phyloP scores from a whole-genome alignment of 177 flowering plant genomes.

The Vitis hybrid region DNA sequence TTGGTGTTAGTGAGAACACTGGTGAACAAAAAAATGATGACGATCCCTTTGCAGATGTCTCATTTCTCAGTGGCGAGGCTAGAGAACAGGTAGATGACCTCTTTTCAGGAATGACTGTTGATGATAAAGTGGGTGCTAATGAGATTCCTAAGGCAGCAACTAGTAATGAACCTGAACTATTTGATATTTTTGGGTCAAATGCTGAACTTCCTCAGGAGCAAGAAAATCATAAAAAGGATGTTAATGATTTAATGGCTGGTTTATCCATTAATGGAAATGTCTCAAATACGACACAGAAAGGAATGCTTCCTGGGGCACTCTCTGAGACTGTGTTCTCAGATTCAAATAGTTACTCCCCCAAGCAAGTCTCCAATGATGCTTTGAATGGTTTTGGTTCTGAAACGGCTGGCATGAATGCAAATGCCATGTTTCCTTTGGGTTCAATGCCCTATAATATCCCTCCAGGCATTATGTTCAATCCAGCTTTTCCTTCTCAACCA shows the following conservation, averaged over 20 bases:
- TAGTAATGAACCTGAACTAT: conserved; percentile 36
- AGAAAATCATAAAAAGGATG: conserved; percentile 25
- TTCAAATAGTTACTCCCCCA: conserved; percentile 22
- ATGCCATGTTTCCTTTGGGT: conserved; percentile 48
- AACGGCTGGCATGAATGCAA: conserved; percentile 36
- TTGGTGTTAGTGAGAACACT: conserved; percentile 23
- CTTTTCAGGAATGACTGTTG: conserved; percentile 75
- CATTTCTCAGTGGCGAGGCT: conserved; percentile 60
- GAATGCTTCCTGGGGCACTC: conserved; percentile 12
- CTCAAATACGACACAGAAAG: conserved; percentile 35
- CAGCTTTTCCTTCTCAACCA: conserved; percentile 56
- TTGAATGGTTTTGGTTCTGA: conserved; percentile 44
- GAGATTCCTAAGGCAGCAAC: conserved; percentile 21
- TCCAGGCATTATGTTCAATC: conserved; percentile 65
- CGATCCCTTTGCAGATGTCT: conserved; percentile 94
- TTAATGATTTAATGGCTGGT: conserved; percentile 57
- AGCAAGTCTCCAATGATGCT: conserved; percentile 31
- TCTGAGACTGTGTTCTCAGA: conserved; percentile 35
- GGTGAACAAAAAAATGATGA: conserved; percentile 49
- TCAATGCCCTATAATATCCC: conserved; percentile 51
- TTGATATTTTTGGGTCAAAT: conserved; percentile 66
- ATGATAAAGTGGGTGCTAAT: conserved; percentile 32
- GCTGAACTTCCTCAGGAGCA: conserved; percentile 32
- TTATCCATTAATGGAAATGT: conserved; percentile 45
- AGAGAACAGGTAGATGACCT: conserved; percentile 53